Percentiles rank a stretch among this genome's conserved stretches.
Conservation (phyloP, 2,329 filamentous ascomycete genomes). For the Aspergillus persii region DNA sequence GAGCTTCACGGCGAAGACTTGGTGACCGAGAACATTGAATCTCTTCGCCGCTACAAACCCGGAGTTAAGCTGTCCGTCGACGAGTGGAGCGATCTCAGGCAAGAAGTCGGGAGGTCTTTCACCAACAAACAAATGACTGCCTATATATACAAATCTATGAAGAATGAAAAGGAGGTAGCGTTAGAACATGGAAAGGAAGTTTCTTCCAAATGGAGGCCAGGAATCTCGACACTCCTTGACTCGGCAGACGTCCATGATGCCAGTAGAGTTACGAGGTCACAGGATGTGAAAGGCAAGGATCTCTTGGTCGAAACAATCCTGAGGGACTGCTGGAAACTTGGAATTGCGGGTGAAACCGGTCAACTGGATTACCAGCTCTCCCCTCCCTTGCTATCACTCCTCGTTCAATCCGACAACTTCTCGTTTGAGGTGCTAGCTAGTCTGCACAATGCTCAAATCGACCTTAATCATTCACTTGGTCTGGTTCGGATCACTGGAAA, state of each 20-base stretch:
- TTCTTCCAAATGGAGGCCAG: slow-evolving; percentile 29
- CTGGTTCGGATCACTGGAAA: slow-evolving; percentile 38
- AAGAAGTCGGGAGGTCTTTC: slow-evolving; percentile 34
- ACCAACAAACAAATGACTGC: slow-evolving; percentile 31
- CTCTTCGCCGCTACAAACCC: slow-evolving; percentile 23
- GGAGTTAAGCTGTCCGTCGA: slow-evolving; percentile 23
- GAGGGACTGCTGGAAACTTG: slow-evolving; percentile 40
- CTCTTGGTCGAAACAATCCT: slow-evolving; percentile 35
- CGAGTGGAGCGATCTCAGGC: slow-evolving; percentile 32
- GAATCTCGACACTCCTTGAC: slow-evolving; percentile 30
- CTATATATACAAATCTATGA: slow-evolving; percentile 23
- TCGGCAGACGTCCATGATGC: slow-evolving; percentile 16
- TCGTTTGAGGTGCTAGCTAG: slow-evolving; percentile 39
- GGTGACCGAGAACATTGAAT: slow-evolving; percentile 28
- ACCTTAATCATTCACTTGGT: slow-evolving; percentile 32
- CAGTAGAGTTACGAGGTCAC: slow-evolving; percentile 19
- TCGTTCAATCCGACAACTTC: slow-evolving; percentile 32
- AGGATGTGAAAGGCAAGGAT: slow-evolving; percentile 30
- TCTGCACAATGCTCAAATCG: slow-evolving; percentile 35
- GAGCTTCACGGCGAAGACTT: slow-evolving; percentile 11
- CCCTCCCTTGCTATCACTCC: slow-evolving; percentile 26
- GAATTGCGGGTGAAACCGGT: slow-evolving; percentile 32
- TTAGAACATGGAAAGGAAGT: neutral
- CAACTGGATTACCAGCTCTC: slow-evolving; percentile 36
- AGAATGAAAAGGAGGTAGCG: neutral